phyloP scores from a whole-genome alignment of 306 rosid species.

The Sesbania bispinosa region DNA sequence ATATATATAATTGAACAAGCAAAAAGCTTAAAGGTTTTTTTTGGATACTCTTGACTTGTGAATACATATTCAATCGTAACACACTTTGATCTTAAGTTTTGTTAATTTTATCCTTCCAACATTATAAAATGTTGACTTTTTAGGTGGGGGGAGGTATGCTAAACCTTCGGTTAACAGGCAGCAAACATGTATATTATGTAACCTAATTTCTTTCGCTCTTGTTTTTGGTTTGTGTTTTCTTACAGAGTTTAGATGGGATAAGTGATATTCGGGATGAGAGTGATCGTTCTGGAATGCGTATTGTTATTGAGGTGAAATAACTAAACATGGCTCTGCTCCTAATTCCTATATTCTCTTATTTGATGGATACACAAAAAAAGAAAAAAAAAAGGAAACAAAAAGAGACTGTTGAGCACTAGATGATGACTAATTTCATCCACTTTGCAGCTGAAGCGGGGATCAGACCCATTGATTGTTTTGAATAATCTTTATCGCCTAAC shows the following conservation, averaged over 20 bases:
- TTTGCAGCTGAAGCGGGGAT: conserved; percentile 89
- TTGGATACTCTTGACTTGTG: not conserved
- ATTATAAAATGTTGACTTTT: not conserved
- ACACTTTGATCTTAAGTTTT: not conserved
- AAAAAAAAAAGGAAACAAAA: not conserved
- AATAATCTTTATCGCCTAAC: conserved; percentile 90
- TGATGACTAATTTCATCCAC: conserved; percentile 10
- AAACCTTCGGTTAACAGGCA: not conserved
- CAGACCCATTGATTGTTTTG: conserved; percentile 74
- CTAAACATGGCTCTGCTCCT: not conserved
- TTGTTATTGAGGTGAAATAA: conserved; percentile 78
- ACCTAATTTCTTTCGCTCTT: not conserved
- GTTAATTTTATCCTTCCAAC: not conserved
- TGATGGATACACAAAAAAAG: not conserved
- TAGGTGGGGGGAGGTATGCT: not conserved
- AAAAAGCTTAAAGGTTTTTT: not conserved
- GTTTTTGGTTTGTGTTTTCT: not conserved
- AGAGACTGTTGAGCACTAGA: not conserved
- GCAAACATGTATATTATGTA: not conserved
- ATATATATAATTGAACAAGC: not conserved
- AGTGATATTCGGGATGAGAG: conserved; percentile 96
- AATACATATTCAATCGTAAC: not conserved
- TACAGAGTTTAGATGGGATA: conserved; percentile 82
- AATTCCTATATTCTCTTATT: conserved; percentile 1
- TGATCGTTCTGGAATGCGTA: conserved; percentile 96